phyloP scores from a whole-genome alignment of 2,329 filamentous ascomycete species.

The Fusarium papillatum region DNA sequence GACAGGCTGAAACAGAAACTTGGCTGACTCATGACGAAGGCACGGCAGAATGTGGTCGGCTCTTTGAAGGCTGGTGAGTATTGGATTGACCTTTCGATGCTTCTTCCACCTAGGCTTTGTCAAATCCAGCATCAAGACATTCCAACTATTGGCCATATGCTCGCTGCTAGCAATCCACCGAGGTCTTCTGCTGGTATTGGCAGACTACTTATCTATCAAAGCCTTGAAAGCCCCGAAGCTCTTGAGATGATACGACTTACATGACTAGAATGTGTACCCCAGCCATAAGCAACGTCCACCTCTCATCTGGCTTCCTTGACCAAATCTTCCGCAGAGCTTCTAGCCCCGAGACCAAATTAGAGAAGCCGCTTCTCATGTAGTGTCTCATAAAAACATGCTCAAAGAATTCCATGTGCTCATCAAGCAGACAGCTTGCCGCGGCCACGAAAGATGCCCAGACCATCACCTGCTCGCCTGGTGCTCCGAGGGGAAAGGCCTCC shows the following conservation, averaged over 20 bases:
- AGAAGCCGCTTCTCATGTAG: constrained; percentile 25
- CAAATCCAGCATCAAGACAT: no score
- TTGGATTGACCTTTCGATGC: no score
- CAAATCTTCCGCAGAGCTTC: constrained; percentile 25
- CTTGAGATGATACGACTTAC: neutral
- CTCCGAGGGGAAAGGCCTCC: constrained; percentile 17
- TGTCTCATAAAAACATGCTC: constrained; percentile 12
- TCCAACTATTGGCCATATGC: no score
- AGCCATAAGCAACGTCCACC: constrained; percentile 29
- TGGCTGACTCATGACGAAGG: no score
- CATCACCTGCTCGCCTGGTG: constrained; percentile 30
- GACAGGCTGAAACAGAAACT: no score
- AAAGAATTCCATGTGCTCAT: constrained; percentile 34
- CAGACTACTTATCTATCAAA: no score
- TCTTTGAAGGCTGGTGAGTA: no score
- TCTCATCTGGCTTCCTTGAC: constrained; percentile 8
- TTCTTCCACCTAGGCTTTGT: no score
- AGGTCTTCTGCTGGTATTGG: no score
- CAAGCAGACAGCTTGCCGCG: constrained; percentile 23
- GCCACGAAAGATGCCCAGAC: constrained; percentile 37
- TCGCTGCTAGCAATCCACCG: no score
- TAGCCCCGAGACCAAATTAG: constrained; percentile 22
- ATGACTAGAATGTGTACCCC: constrained; percentile 26
- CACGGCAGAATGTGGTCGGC: no score
- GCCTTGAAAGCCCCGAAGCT: no score